Evolutionary conservation across 306 rosid genomes (phyloP).

Genomic region (Leucaena leucocephala): DNA sequence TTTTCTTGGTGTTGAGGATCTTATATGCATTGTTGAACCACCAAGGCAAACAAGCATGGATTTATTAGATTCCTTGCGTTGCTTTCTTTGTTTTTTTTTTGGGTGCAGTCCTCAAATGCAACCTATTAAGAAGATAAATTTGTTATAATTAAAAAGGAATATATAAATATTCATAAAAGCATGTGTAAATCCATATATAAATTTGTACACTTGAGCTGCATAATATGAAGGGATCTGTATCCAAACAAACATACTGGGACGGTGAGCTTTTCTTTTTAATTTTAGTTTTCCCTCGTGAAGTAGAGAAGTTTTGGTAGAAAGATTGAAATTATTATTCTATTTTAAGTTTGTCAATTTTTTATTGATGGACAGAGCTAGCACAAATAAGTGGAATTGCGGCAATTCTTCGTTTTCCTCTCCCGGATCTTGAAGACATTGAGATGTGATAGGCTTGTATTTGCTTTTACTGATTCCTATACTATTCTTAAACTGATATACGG

Average conservation of each 20-base stretch:
- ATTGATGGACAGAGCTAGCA: slow-evolving; percentile 71
- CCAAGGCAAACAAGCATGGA: not conserved
- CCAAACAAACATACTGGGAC: slow-evolving; percentile 16
- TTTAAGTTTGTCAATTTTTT: slow-evolving; percentile 2
- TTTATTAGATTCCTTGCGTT: not conserved
- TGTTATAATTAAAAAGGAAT: not conserved
- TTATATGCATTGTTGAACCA: slow-evolving; percentile 26
- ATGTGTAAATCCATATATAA: too few species aligned
- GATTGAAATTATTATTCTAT: not conserved
- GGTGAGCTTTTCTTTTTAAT: not conserved
- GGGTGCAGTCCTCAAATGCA: not conserved
- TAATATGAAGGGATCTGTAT: not conserved
- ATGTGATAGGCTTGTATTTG: slow-evolving; percentile 55
- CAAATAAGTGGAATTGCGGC: slow-evolving; percentile 61
- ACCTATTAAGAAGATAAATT: not conserved
- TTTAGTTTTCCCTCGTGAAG: not conserved
- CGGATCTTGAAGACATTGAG: slow-evolving; percentile 92
- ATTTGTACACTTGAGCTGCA: not conserved
- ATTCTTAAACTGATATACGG: slow-evolving; percentile 31
- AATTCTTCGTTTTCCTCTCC: slow-evolving; percentile 92
- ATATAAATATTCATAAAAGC: not conserved
- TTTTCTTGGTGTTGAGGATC: not conserved
- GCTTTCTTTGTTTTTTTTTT: too few species aligned
- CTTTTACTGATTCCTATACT: not conserved
- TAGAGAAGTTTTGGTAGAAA: slow-evolving; percentile 3